phyloP scores from a whole-genome alignment of 768 basidiomycete genomes.

The Boletales sp. region DNA sequence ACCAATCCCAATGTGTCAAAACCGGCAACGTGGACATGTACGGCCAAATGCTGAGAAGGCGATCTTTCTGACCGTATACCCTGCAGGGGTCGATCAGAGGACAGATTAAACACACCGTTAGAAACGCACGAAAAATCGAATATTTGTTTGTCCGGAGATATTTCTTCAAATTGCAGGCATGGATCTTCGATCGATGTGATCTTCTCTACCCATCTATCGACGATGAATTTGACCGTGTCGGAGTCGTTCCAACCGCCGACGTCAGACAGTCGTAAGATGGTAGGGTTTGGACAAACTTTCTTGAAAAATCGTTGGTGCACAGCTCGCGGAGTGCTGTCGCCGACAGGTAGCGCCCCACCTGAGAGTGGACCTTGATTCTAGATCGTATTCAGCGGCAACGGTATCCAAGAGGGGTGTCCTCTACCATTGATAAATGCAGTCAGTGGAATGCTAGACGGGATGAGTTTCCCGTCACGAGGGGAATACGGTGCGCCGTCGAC shows the following conservation, averaged over 20 bases:
- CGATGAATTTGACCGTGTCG: slow-evolving; percentile 27
- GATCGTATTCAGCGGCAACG: not conserved
- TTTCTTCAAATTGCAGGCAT: slow-evolving; percentile 36
- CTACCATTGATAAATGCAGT: slow-evolving; percentile 34
- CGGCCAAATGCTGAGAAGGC: slow-evolving; percentile 33
- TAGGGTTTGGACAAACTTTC: slow-evolving; percentile 34
- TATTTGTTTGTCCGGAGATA: slow-evolving; percentile 13
- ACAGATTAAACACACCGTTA: not conserved
- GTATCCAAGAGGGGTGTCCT: not conserved
- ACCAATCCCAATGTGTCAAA: slow-evolving; percentile 35
- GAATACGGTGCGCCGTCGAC: slow-evolving; percentile 32
- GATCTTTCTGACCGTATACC: slow-evolving; percentile 25
- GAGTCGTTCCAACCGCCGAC: slow-evolving; percentile 17
- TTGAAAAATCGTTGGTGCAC: slow-evolving; percentile 36
- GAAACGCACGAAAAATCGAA: slow-evolving; percentile 14
- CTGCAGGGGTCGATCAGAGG: slow-evolving; percentile 15
- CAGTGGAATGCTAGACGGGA: slow-evolving; percentile 38
- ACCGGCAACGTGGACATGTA: slow-evolving; percentile 31
- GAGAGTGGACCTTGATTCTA: slow-evolving; percentile 33
- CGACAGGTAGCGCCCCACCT: slow-evolving; percentile 33
- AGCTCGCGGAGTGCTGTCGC: slow-evolving; percentile 28
- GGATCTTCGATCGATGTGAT: slow-evolving; percentile 32
- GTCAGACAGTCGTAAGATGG: slow-evolving; percentile 27
- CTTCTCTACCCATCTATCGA: slow-evolving; percentile 35
- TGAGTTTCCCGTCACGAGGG: slow-evolving; percentile 29